Conservation (phyloP, 805 yeast genomes). For the Candida krabiensis region DNA sequence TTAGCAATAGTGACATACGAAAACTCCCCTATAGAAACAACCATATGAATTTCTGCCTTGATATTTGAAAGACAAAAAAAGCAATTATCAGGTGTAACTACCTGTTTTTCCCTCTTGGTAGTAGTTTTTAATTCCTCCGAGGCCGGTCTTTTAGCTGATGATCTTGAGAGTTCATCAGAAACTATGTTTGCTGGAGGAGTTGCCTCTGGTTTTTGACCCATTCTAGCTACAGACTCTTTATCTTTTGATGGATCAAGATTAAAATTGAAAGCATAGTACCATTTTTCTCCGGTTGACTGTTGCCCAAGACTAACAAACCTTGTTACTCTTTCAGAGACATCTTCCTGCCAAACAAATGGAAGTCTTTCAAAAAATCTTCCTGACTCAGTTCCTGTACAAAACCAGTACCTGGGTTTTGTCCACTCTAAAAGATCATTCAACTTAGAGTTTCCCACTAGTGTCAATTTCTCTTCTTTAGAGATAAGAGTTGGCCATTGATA, state of each 20-base stretch:
- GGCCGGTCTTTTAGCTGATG: conserved; percentile 1
- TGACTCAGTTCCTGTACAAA: conserved; percentile 50
- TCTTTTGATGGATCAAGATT: conserved; percentile 29
- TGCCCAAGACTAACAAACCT: conserved; percentile 67
- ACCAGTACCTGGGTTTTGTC: conserved; percentile 65
- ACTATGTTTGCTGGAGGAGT: background rate
- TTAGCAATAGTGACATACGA: conserved; percentile 77
- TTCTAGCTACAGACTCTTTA: conserved; percentile 15
- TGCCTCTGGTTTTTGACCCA: conserved; percentile 15
- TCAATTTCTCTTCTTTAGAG: conserved; percentile 42
- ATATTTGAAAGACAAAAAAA: conserved; percentile 86
- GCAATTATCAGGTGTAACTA: conserved; percentile 61
- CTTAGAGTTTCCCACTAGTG: conserved; percentile 43
- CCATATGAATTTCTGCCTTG: conserved; percentile 73
- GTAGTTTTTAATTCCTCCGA: background rate
- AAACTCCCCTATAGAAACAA: conserved; percentile 67
- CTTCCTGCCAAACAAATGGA: conserved; percentile 57
- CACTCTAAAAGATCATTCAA: conserved; percentile 47
- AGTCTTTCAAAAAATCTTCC: conserved; percentile 53
- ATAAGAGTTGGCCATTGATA: conserved; percentile 60
- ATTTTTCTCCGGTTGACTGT: conserved; percentile 55
- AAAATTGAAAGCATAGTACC: conserved; percentile 75
- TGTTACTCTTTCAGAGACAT: conserved; percentile 39
- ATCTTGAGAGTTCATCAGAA: background rate
- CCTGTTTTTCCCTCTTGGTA: conserved; percentile 31